Percentiles rank a stretch among this genome's conserved stretches.
These are phyloP conservation scores for Gossypium aridum DNA, from an alignment of 441 rosid genomes.

Conservation along the genomic window DNA sequence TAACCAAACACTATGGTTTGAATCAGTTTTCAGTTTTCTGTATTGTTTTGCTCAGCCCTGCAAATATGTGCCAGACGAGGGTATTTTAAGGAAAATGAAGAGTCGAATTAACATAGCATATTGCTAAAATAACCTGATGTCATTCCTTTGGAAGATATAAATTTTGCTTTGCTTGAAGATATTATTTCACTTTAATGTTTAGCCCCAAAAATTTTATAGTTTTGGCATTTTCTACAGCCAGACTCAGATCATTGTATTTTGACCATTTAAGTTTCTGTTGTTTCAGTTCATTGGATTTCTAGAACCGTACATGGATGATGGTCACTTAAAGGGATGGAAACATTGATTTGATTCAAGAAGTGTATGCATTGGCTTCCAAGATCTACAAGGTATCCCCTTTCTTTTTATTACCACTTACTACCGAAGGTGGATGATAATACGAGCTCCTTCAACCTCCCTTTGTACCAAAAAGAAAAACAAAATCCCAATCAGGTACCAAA, in stretches of 20 bases:
- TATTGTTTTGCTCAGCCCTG: background rate
- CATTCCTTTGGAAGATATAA: background rate
- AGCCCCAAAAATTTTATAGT: background rate
- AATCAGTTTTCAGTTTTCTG: background rate
- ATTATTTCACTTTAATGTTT: background rate
- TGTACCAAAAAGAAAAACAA: background rate
- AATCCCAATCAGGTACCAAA: background rate
- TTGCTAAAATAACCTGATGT: background rate
- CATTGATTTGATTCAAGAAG: constrained; percentile 31
- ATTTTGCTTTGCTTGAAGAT: background rate
- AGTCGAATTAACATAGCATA: background rate
- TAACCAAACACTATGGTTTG: background rate
- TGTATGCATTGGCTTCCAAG: background rate
- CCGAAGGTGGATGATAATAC: background rate
- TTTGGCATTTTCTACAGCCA: background rate
- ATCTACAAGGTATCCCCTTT: background rate
- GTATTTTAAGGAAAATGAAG: too few relatives aligned
- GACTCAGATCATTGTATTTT: background rate
- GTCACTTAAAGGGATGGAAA: constrained; percentile 62
- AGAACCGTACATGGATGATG: constrained; percentile 70
- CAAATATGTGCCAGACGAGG: background rate
- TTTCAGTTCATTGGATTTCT: constrained; percentile 82
- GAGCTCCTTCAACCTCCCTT: background rate
- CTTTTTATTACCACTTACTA: background rate
- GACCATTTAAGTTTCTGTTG: background rate